Conservation (phyloP, 2,329 filamentous ascomycete species). For the Xylogone sp. region DNA sequence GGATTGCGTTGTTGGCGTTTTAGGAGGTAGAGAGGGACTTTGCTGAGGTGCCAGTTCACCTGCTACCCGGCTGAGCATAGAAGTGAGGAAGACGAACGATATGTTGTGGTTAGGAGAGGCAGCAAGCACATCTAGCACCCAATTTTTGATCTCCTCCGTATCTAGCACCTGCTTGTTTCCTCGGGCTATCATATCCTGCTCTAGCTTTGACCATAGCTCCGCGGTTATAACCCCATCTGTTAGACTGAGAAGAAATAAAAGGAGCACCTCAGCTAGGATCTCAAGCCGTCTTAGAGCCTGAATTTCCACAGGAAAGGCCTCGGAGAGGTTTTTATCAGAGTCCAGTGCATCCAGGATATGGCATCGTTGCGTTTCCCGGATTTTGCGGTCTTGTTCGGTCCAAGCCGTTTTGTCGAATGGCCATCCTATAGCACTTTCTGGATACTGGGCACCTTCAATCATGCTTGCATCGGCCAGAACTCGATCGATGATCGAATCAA, state of each 20-base stretch:
- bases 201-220: conserved; percentile 66
- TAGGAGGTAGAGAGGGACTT: conserved; percentile 19
- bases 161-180: conserved; percentile 37
- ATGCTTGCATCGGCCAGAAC: conserved; percentile 59
- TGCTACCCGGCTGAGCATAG: conserved; percentile 63
- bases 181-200: conserved; percentile 47
- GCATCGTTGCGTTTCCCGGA: conserved; percentile 26
- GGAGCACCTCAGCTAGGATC: conserved; percentile 64
- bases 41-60: conserved; percentile 45
- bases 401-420: conserved; percentile 43
- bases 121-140: conserved; percentile 71
- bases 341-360: conserved; percentile 67
- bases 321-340: conserved; percentile 56
- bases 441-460: conserved; percentile 49
- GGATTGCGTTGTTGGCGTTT: conserved; percentile 4
- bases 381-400: conserved; percentile 28
- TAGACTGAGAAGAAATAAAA: conserved; percentile 71
- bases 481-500: conserved; percentile 56
- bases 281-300: conserved; percentile 69
- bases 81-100: conserved; percentile 81
- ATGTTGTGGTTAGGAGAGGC: conserved; percentile 77
- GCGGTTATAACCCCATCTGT: conserved; percentile 75
- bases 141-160: conserved; percentile 53
- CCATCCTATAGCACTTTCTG: conserved; percentile 53
- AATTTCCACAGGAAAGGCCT: conserved; percentile 59